Base-by-base conservation (phyloP, 805 yeast species). In the Saturnispora mendoncae region DNA sequence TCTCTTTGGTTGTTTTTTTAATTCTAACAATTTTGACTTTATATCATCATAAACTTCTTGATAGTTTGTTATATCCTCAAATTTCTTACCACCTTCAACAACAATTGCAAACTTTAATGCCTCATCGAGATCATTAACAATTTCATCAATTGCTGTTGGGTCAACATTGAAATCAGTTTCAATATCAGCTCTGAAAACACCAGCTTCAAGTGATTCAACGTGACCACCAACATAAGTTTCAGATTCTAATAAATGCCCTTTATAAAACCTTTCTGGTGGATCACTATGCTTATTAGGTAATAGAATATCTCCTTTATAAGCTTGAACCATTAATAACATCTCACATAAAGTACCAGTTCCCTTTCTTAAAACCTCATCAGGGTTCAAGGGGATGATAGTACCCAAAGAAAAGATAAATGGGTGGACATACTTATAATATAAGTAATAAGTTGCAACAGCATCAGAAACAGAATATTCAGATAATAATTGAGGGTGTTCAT, bases 161-260 rank as follows among this genome's bases (percentile, higher is more conserved):
- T 87, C 95, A 30, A 94, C 68, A 25, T 71, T 73, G 64, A 94
- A 92, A 31, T 81, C 74, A 36, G 71, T 74, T 3, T 78, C 72
- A 26, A 92, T 68, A 56, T 92, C 99, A 38, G 94, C 81, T 51
- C 99, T 67, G 56, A 94, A 92, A 1, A 92, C 98, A 42, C 99
- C 99, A 8, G 98, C 96, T 60, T 94, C 98, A 42, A 94, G 64
- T 6, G 96, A 84, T 61, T 94, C 97, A 18, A 92, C 99, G 52
- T 92, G 98, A 1, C 99, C 99, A 44, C 99, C 99, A 21, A 92
- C 97, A 57, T 92, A 92, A 0, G 99, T 92, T 61, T 92, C 99
- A 1, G 95, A 80, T 54, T 90, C 97, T 32, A 92, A 60, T 41
- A 92, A 62, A 62, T 92, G 98, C 2, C 97, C 98, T 50, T 92